phyloP scores from a whole-genome alignment of 495 filamentous ascomycete genomes.

The Neurospora terricola region DNA sequence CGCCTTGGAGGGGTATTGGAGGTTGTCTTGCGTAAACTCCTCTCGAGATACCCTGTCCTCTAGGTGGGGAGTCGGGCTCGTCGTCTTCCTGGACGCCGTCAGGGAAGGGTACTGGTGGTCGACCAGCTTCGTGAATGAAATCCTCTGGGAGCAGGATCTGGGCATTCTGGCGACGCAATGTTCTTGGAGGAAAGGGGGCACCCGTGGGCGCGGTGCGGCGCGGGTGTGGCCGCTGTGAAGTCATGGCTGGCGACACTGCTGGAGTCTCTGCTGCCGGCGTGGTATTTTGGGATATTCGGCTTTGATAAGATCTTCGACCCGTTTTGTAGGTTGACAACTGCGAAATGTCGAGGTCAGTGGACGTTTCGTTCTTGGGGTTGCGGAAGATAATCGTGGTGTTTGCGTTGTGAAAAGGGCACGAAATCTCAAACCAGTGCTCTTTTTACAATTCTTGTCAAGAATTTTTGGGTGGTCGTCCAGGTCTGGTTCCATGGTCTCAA shows the following conservation, averaged over 20 bases:
- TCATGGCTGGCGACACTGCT: not conserved
- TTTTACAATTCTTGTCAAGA: not conserved
- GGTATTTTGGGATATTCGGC: not conserved
- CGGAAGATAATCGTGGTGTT: not conserved
- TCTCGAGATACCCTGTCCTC: not conserved
- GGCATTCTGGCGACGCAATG: not conserved
- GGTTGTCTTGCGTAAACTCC: not conserved
- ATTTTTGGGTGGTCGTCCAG: not conserved
- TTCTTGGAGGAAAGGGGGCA: not conserved
- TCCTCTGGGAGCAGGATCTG: not conserved
- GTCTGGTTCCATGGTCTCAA: not conserved
- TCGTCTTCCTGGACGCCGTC: not conserved
- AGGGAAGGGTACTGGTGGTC: not conserved
- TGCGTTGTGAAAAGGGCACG: not conserved
- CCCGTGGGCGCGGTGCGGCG: not conserved
- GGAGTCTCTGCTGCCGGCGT: not conserved
- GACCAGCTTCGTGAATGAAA: not conserved
- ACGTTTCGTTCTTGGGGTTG: not conserved
- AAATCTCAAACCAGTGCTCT: not conserved
- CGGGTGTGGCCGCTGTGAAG: not conserved
- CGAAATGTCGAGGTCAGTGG: not conserved
- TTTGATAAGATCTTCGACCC: not conserved
- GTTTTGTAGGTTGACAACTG: not conserved
- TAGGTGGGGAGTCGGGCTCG: not conserved
- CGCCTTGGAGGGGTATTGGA: too few relatives aligned